Percentiles rank a stretch among this genome's conserved stretches.
phyloP scores from a whole-genome alignment of 768 basidiomycete species.

The Serendipita vermifera region DNA sequence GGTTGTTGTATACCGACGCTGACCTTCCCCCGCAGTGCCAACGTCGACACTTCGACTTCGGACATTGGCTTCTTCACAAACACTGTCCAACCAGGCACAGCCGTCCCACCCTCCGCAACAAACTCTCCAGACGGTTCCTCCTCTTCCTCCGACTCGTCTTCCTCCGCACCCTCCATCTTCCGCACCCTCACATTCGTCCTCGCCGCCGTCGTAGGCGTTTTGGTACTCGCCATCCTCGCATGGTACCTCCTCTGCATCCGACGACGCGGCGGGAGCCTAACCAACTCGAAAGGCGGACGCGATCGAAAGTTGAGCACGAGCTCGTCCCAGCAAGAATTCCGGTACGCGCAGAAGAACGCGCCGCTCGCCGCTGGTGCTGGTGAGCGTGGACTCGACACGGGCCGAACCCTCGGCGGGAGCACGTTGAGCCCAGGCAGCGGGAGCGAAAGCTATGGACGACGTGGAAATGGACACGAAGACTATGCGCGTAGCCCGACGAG shows the following conservation, averaged over 20 bases:
- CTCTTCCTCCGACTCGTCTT: background rate
- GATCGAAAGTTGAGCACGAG: background rate
- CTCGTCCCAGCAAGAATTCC: background rate
- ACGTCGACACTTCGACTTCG: background rate
- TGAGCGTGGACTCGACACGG: background rate
- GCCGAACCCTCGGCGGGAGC: background rate
- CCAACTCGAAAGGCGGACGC: background rate
- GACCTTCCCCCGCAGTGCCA: background rate
- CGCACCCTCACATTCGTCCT: background rate
- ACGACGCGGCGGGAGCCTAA: background rate
- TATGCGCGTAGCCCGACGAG: no score
- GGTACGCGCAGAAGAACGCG: background rate
- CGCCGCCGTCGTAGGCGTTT: background rate
- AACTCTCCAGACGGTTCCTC: background rate
- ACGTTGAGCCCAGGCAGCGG: background rate
- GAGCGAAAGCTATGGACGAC: background rate
- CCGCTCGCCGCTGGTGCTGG: background rate
- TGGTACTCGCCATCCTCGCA: background rate
- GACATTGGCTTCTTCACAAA: background rate
- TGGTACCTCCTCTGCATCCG: background rate
- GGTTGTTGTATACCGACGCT: no score
- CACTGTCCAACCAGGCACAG: background rate
- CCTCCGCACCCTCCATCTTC: background rate
- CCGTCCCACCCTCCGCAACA: background rate
- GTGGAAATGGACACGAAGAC: no score